Evolutionary conservation across 371 early-diverging fungal species (phyloP), one percentile per base, ranked within the genome.

Genomic region (Basidiobolus heterosporus): DNA sequence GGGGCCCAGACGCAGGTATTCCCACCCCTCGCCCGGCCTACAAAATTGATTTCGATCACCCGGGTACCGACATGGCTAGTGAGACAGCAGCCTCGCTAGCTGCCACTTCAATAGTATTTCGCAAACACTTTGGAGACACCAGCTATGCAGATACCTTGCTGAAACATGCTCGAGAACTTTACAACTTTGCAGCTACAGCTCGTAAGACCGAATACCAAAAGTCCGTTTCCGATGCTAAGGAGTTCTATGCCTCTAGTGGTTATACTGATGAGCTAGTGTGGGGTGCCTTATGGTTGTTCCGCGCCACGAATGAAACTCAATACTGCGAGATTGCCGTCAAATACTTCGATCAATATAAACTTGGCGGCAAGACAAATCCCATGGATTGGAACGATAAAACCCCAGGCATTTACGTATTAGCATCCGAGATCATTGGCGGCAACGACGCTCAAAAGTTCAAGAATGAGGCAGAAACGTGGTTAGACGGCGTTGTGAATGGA

Each of bases 241-340:
- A 61, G 4, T 64, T 57, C 39, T 75, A 67, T 23, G 62, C 66
- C 0, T 65, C 71, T 3, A 68, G 62, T 6, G 57, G 55, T 14
- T 71, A 56, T 46, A 54, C 56, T n/a, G 72, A 72, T 41, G 73
- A 75, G 43, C 48, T 76, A 1, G 72, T 71, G 1, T 75, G 62
- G 63, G 76, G 67, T 11, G 72, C 77, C 0, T 62, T 74, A 13
- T 79, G 79, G 79, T 66, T 79, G 55, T 72, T 67, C 55, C 64
- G 62, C 35, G 65, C 72, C 6, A 74, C 72, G 2, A 64, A 60
- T 30, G 56, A 70, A 38, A 14, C 55, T 6, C 52, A 43, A 0
- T 78, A 75, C 40, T 58, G 62, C 41, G 48, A 58, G 5, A 30
- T 9, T 30, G 30, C 30, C 9, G 5, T 30, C 3, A 30, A 30